Percentiles rank a stretch among this genome's conserved stretches.
These are phyloP conservation scores for Whalleya microplaca DNA, from an alignment of 2,329 filamentous ascomycete species.

Conservation along the genomic window DNA sequence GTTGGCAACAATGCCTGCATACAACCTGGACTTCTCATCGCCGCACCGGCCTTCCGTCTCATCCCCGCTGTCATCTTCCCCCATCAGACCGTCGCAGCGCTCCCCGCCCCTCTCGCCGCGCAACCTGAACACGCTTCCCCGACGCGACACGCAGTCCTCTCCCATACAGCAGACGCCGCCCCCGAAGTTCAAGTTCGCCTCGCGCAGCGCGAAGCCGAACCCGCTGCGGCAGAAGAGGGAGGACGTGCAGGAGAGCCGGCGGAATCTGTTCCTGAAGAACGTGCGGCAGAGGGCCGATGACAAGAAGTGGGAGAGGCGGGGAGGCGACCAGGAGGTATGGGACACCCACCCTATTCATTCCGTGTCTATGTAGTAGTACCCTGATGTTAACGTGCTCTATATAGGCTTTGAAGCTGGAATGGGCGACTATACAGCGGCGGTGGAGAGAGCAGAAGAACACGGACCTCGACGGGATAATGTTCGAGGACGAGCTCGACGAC, in stretches of 20 bases:
- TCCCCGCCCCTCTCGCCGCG: constrained; percentile 47
- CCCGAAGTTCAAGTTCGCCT: constrained; percentile 49
- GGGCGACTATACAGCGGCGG: constrained; percentile 44
- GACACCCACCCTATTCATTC: background rate
- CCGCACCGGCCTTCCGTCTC: constrained; percentile 51
- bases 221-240: constrained; percentile 65
- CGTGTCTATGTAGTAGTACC: background rate
- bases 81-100: constrained; percentile 56
- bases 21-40: constrained; percentile 46
- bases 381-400: background rate
- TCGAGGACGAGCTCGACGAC: constrained; percentile 57
- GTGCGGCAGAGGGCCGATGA: constrained; percentile 65
- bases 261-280: constrained; percentile 71
- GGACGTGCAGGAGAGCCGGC: constrained; percentile 64
- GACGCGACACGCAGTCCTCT: constrained; percentile 46
- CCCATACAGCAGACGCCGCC: constrained; percentile 34
- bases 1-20: constrained; percentile 44
- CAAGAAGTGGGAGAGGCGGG: constrained; percentile 60
- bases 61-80: constrained; percentile 64
- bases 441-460: constrained; percentile 43
- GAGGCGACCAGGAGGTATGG: constrained; percentile 63
- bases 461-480: constrained; percentile 46
- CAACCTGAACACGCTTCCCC: constrained; percentile 46
- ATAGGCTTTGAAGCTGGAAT: constrained; percentile 48
- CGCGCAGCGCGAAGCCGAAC: constrained; percentile 63